These are phyloP conservation scores for Cytidiella melzeri DNA, from an alignment of 768 basidiomycete species.

Conservation along the genomic window DNA sequence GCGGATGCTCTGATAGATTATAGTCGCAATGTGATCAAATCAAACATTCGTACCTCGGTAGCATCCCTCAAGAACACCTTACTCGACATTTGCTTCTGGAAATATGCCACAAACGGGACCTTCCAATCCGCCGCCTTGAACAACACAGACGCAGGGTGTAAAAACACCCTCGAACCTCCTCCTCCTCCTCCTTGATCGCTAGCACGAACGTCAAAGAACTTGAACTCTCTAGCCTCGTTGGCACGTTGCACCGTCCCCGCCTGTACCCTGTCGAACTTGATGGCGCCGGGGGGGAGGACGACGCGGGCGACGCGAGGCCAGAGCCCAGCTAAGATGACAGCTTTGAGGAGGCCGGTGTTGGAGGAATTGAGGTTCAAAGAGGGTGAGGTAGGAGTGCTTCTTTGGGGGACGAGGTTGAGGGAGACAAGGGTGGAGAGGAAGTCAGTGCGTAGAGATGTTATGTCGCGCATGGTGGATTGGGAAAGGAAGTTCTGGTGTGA, in stretches of 20 bases:
- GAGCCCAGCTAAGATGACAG: slow-evolving; percentile 78
- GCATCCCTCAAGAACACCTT: slow-evolving; percentile 86
- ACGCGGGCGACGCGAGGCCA: slow-evolving; percentile 82
- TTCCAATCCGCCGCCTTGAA: slow-evolving; percentile 72
- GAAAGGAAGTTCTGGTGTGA: slow-evolving; percentile 93
- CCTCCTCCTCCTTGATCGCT: background rate
- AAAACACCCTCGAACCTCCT: slow-evolving; percentile 51
- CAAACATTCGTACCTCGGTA: slow-evolving; percentile 56
- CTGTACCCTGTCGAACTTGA: slow-evolving; percentile 82
- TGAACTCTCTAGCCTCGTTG: slow-evolving; percentile 78
- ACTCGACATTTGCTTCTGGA: slow-evolving; percentile 72
- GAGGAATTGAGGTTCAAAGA: slow-evolving; percentile 58
- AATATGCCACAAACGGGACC: slow-evolving; percentile 77
- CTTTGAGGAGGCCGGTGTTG: slow-evolving; percentile 75
- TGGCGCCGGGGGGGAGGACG: slow-evolving; percentile 61
- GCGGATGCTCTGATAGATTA: too few species aligned
- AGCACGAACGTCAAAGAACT: slow-evolving; percentile 60
- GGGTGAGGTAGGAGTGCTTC: slow-evolving; percentile 38
- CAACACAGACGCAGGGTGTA: slow-evolving; percentile 78
- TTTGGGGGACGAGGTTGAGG: slow-evolving; percentile 59
- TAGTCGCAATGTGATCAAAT: too few species aligned
- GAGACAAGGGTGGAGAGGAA: slow-evolving; percentile 64
- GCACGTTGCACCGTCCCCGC: slow-evolving; percentile 82
- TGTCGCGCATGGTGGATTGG: slow-evolving; percentile 62
- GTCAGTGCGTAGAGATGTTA: slow-evolving; percentile 71